These are phyloP conservation scores for Trametes sanguinea DNA, from an alignment of 768 basidiomycete genomes.

Conservation along the genomic window DNA sequence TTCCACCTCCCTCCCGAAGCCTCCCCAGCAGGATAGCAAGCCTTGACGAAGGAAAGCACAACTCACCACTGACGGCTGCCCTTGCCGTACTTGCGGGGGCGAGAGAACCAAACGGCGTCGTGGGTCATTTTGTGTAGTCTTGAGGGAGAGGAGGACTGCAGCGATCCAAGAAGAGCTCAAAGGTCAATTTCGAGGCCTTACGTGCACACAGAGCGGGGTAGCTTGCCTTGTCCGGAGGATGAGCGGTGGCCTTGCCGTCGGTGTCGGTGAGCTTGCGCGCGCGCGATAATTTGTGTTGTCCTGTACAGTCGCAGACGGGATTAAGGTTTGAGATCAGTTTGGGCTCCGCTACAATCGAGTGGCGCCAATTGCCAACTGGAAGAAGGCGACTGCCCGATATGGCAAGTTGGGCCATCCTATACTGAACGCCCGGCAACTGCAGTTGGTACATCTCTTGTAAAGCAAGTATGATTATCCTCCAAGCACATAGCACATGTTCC, in stretches of 20 bases:
- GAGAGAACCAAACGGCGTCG: conserved; percentile 98
- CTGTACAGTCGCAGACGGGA: conserved; percentile 24
- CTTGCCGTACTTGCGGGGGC: conserved; percentile 93
- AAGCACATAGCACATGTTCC: too few relatives aligned
- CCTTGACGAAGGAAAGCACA: not conserved
- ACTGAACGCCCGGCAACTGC: too few relatives aligned
- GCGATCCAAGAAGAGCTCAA: not conserved
- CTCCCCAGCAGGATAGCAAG: conserved; percentile 1
- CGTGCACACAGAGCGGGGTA: not conserved
- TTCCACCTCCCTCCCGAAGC: not conserved
- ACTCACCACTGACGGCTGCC: conserved; percentile 91
- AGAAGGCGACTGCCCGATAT: not conserved
- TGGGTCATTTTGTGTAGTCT: conserved; percentile 77
- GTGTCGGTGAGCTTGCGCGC: conserved; percentile 17
- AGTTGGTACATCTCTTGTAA: too few relatives aligned
- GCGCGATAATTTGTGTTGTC: conserved; percentile 24
- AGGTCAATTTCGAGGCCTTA: not conserved
- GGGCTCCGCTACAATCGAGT: conserved; percentile 10
- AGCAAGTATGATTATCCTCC: too few relatives aligned
- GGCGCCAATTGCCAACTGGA: not conserved
- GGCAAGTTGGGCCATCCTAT: not conserved
- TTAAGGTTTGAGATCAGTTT: conserved; percentile 23
- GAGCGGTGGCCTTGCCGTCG: conserved; percentile 22
- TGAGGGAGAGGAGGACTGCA: conserved; percentile 23
- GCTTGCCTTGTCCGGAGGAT: conserved; percentile 24